Evolutionary conservation across 1,139 yeast species (phyloP).

Genomic region (Taphrina betulina): DNA sequence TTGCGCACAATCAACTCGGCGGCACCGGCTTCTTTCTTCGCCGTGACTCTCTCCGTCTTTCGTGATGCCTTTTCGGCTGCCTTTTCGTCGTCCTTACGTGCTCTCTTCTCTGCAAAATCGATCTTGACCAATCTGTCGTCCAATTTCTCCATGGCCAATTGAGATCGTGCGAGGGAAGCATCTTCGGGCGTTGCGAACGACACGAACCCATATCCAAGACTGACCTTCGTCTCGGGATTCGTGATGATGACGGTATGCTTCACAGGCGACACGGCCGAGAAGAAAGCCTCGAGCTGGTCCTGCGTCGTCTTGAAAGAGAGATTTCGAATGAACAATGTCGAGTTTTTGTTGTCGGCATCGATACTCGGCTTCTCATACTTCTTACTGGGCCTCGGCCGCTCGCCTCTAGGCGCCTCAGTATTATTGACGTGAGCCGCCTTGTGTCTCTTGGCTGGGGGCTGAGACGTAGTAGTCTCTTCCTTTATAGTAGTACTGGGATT

Average conservation of each 20-base stretch:
- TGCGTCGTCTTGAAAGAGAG: conserved; percentile 77
- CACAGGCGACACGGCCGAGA: conserved; percentile 90
- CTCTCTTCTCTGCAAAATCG: conserved; percentile 90
- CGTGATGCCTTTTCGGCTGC: conserved; percentile 39
- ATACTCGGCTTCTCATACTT: conserved; percentile 11
- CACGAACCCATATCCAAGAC: conserved; percentile 95
- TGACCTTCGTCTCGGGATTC: conserved; percentile 63
- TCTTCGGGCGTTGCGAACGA: conserved; percentile 85
- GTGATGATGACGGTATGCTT: conserved; percentile 91
- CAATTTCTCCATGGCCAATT: conserved; percentile 65
- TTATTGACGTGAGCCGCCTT: neutral
- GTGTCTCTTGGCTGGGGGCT: conserved; percentile 3
- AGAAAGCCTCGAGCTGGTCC: conserved; percentile 71
- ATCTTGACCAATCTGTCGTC: conserved; percentile 67
- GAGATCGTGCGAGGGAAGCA: conserved; percentile 69
- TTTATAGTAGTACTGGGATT: neutral
- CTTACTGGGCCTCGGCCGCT: neutral
- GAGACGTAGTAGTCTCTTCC: neutral
- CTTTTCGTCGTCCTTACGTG: conserved; percentile 54
- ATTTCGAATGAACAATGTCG: conserved; percentile 71
- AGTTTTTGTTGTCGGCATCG: conserved; percentile 22
- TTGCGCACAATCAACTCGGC: conserved; percentile 69
- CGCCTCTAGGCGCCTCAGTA: neutral
- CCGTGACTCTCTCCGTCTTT: conserved; percentile 40
- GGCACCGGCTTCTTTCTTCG: conserved; percentile 37